Percentiles rank a stretch among this genome's conserved stretches.
Evolutionary conservation across 352 stramenopile genomes (phyloP).

Genomic region (Pythium phragmitis): DNA sequence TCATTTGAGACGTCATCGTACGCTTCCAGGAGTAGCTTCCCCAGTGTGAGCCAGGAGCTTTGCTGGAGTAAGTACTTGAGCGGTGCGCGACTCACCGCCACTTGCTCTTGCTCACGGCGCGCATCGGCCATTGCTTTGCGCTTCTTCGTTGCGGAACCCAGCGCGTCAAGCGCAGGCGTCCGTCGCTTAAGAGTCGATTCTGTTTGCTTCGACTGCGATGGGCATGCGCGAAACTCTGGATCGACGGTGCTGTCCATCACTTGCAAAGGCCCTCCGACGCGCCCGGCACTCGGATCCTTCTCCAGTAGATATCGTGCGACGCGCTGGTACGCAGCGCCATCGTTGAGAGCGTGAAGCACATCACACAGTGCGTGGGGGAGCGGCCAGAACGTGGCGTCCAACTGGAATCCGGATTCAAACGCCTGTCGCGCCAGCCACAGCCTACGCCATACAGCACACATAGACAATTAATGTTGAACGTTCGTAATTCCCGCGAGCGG

Average conservation of each 20-base stretch:
- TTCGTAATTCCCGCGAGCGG: not conserved
- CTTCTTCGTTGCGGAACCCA: constrained; percentile 28
- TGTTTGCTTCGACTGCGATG: no score
- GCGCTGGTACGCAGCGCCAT: constrained; percentile 45
- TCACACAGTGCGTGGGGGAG: constrained; percentile 54
- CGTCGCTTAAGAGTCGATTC: constrained; percentile 7
- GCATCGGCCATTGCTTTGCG: constrained; percentile 16
- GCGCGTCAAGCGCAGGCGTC: constrained; percentile 5
- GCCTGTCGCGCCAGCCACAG: constrained; percentile 58
- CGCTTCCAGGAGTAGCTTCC: constrained; percentile 58
- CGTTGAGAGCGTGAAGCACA: constrained; percentile 55
- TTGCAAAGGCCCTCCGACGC: not conserved
- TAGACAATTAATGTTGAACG: no score
- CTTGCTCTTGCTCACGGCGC: not conserved
- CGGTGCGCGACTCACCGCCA: constrained; percentile 2
- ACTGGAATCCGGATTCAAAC: constrained; percentile 56
- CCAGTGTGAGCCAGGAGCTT: constrained; percentile 49
- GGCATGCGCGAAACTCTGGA: constrained; percentile 8
- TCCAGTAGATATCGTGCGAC: constrained; percentile 45
- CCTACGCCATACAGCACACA: constrained; percentile 17
- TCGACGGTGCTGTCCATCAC: constrained; percentile 7
- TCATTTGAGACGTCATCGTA: constrained; percentile 59
- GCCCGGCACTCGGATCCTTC: constrained; percentile 34
- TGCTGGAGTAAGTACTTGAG: constrained; percentile 44
- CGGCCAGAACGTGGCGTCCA: constrained; percentile 66